Evolutionary conservation across 768 basidiomycete genomes (phyloP), one percentile per base, ranked within the genome.

Genomic region (Pleurotus ostreatus): DNA sequence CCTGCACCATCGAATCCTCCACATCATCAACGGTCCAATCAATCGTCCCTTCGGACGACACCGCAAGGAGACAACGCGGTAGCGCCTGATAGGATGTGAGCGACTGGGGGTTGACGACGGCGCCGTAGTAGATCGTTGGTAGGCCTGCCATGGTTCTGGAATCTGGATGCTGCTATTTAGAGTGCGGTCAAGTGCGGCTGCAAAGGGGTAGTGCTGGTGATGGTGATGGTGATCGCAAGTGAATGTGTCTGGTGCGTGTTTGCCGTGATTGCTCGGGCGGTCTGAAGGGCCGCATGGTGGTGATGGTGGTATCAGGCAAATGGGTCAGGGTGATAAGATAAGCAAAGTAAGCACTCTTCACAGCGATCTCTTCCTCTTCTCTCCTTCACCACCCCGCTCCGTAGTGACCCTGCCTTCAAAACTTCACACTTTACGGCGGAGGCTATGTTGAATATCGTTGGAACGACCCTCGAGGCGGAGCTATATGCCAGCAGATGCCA

Each of bases 11-110:
- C 46, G 75, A 67, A 11, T 70, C 63, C 26, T 66, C 68, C 15
- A 91, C 82, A 67, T 88, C 75, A 45, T 81, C 72, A 46, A 82
- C 81, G 40, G 92, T 73, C 88, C 89, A 94, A 26, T 81, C 79
- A 47, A 95, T 89, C 49, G 78, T 66, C 0, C 88, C 87, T 1
- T 73, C 62, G 2, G 62, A 11, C 18, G 63, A 70, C 46, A 89
- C 79, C 18, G 71, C 76, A 30, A 89, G 61, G n/a, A 85, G 67
- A 58, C 79, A 76, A 16, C 62, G 63, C 0, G 77, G 73, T 25
- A 77, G 68, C 22, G 80, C 73, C 46, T 63, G 61, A 60, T 72
- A 77, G 18, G 65, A 52, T 0, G 68, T 64, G 23, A 75, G 68
- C 1, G 72, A 69, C 15, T 57, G 57, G 0, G 83, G 82, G 57